Evolutionary conservation across 2,329 filamentous ascomycete genomes (phyloP).

Genomic region (Colletotrichum orchidophilum): DNA sequence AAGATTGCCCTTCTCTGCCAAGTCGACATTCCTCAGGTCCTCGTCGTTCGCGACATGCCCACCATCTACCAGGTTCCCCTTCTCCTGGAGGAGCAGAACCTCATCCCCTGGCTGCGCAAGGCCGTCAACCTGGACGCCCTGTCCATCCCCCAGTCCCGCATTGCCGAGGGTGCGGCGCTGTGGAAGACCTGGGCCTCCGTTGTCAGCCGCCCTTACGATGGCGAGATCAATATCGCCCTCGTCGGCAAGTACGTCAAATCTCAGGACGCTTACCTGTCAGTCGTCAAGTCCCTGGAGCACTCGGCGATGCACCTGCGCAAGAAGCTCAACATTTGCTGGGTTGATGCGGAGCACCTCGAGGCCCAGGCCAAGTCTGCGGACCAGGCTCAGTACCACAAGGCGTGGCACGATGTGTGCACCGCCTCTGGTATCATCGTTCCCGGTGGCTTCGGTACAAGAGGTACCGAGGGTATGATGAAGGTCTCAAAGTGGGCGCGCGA

Average conservation of each 20-base stretch:
- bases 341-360: conserved; percentile 88
- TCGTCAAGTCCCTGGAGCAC: conserved; percentile 90
- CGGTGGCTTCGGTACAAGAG: conserved; percentile 83
- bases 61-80: conserved; percentile 95
- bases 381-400: conserved; percentile 82
- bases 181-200: conserved; percentile 76
- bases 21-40: conserved; percentile 83
- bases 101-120: conserved; percentile 73
- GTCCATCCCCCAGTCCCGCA: conserved; percentile 59
- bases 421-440: conserved; percentile 75
- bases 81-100: conserved; percentile 84
- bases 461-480: conserved; percentile 89
- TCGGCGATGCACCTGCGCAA: conserved; percentile 85
- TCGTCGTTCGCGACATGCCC: conserved; percentile 88
- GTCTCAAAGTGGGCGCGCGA: conserved; percentile 89
- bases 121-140: conserved; percentile 72
- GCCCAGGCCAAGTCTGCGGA: conserved; percentile 66
- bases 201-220: conserved; percentile 70
- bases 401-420: conserved; percentile 82
- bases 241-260: conserved; percentile 92
- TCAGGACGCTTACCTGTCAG: conserved; percentile 86
- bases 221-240: conserved; percentile 82
- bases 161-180: conserved; percentile 63
- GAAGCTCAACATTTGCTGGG: conserved; percentile 83
- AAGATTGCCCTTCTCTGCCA: conserved; percentile 94